phyloP scores from a whole-genome alignment of 2,329 filamentous ascomycete genomes.

The Amphichorda felina region DNA sequence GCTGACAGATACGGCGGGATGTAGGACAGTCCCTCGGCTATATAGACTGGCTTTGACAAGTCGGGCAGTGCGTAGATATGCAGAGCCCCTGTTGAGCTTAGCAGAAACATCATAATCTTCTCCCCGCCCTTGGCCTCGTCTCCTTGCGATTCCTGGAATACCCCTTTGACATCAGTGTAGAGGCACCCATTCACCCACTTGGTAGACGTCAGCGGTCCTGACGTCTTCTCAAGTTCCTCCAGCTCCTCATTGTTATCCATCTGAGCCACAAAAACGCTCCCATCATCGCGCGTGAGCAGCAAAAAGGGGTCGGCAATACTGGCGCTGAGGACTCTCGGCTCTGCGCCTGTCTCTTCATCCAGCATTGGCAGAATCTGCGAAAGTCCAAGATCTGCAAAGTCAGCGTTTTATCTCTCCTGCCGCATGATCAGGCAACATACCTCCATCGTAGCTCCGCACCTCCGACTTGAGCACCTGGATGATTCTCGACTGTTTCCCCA shows the following conservation, averaged over 20 bases:
- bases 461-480: slow-evolving; percentile 83
- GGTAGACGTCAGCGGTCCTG: slow-evolving; percentile 40
- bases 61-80: slow-evolving; percentile 67
- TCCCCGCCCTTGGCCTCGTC: slow-evolving; percentile 29
- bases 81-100: slow-evolving; percentile 63
- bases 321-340: slow-evolving; percentile 65
- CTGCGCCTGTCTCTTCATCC: slow-evolving; percentile 77
- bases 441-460: slow-evolving; percentile 80
- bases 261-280: slow-evolving; percentile 65
- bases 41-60: slow-evolving; percentile 58
- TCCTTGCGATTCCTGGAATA: slow-evolving; percentile 33
- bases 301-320: slow-evolving; percentile 84
- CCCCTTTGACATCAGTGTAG: slow-evolving; percentile 54
- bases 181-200: slow-evolving; percentile 79
- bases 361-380: slow-evolving; percentile 87
- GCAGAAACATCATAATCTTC: slow-evolving; percentile 61
- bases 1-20: slow-evolving; percentile 64
- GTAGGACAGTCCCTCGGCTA: slow-evolving; percentile 65
- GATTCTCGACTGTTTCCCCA: slow-evolving; percentile 70
- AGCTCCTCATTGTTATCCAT: slow-evolving; percentile 71
- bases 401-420: slow-evolving; percentile 6
- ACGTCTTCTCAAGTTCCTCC: slow-evolving; percentile 63
- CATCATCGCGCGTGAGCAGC: slow-evolving; percentile 72
- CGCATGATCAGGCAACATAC: slow-evolving; percentile 36
- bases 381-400: slow-evolving; percentile 60